phyloP scores from a whole-genome alignment of 2,329 filamentous ascomycete species.

The Stachybotrys chlorohalonatus region DNA sequence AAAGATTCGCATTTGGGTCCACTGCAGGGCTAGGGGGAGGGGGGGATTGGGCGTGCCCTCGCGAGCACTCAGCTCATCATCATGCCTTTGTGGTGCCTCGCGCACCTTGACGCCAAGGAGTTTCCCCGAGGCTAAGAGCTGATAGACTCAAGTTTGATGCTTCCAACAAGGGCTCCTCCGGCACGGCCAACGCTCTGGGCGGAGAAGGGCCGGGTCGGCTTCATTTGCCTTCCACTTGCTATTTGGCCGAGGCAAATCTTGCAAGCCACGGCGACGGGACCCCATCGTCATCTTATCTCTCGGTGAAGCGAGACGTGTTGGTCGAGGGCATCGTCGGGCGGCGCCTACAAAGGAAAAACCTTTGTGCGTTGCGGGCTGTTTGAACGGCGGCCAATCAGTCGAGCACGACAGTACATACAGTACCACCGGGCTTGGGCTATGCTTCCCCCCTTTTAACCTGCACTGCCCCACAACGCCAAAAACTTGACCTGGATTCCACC shows the following conservation, averaged over 20 bases:
- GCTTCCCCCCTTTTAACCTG: conserved; percentile 2
- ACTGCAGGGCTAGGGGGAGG: neutral
- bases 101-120: neutral
- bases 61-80: neutral
- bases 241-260: too few species aligned
- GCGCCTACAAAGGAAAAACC: too few species aligned
- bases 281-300: too few species aligned
- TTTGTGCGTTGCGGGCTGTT: neutral
- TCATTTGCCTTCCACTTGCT: too few species aligned
- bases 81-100: neutral
- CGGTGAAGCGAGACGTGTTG: too few species aligned
- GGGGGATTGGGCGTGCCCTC: neutral
- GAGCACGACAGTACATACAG: conserved; percentile 13
- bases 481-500: conserved; percentile 1
- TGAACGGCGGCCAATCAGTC: conserved; percentile 23
- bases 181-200: too few species aligned
- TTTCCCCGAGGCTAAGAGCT: neutral
- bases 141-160: neutral
- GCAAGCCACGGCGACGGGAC: too few species aligned
- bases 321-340: too few species aligned
- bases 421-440: conserved; percentile 2
- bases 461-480: conserved; percentile 17
- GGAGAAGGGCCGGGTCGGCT: too few species aligned
- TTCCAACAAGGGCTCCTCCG: neutral
- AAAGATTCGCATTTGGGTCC: neutral